These are phyloP conservation scores for Cercospora beticola DNA, from an alignment of 2,329 filamentous ascomycete species.

Conservation along the genomic window DNA sequence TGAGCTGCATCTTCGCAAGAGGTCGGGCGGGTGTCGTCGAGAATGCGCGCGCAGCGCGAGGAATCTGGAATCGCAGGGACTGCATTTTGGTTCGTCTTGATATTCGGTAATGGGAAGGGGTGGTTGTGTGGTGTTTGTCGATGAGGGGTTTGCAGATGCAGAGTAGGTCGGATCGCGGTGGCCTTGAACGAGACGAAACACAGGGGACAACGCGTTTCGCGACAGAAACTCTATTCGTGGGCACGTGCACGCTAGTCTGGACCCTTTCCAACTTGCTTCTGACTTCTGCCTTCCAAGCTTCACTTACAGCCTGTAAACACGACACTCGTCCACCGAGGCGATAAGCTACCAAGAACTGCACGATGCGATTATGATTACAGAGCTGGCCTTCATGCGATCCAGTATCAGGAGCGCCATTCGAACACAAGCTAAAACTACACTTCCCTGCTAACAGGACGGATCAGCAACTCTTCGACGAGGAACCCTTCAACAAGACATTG, in stretches of 20 bases:
- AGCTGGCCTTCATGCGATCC: too few species aligned
- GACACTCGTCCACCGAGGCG: too few species aligned
- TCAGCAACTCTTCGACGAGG: too few species aligned
- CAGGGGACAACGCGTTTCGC: not conserved
- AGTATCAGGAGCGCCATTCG: too few species aligned
- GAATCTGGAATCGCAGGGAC: constrained; percentile 52
- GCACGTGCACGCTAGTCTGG: not conserved
- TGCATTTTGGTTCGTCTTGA: constrained; percentile 40
- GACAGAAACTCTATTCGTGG: not conserved
- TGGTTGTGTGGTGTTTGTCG: not conserved
- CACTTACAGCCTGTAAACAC: not conserved
- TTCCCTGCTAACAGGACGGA: too few species aligned
- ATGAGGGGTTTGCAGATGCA: not conserved
- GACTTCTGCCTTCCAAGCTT: not conserved
- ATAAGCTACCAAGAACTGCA: too few species aligned
- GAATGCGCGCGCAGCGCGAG: constrained; percentile 66
- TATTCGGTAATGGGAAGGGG: not conserved
- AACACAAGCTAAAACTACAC: too few species aligned
- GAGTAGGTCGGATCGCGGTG: not conserved
- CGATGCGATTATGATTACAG: too few species aligned
- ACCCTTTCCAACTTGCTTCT: not conserved
- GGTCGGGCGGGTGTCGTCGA: constrained; percentile 63
- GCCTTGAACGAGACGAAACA: not conserved
- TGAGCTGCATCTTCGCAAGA: constrained; percentile 77
- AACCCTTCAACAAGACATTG: too few species aligned